Conservation (phyloP, 345 rosid genomes). For the Eucalyptus sp. region DNA sequence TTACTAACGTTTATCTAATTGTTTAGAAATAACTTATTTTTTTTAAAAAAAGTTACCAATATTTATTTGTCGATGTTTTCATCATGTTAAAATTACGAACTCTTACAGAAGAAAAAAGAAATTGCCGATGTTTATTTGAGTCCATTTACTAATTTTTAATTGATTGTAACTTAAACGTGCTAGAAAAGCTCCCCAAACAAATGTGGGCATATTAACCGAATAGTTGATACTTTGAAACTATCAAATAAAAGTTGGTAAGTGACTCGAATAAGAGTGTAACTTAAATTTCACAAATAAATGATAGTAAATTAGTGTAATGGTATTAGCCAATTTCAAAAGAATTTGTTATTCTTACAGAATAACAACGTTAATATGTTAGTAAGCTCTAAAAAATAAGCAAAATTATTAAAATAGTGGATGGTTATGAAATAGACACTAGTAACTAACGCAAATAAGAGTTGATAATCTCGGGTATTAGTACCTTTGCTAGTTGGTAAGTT, state of each 20-base stretch:
- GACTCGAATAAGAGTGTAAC: background rate
- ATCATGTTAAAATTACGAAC: background rate
- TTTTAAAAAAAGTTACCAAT: background rate
- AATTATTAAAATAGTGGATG: background rate
- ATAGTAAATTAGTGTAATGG: background rate
- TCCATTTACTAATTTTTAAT: background rate
- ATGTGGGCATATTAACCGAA: background rate
- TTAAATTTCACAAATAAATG: background rate
- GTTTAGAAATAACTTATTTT: background rate
- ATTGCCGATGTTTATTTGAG: background rate
- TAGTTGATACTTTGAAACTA: background rate
- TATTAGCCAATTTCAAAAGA: background rate
- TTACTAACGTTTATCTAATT: background rate
- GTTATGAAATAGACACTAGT: no score
- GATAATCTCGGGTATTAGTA: fast-evolving
- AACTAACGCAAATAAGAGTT: no score
- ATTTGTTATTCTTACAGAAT: background rate
- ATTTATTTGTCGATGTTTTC: background rate
- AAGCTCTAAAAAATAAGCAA: background rate
- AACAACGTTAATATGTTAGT: no score
- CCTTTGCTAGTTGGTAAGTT: no score
- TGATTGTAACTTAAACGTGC: background rate
- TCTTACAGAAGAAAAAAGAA: background rate
- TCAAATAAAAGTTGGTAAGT: background rate
- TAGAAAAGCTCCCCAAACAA: no score